Evolutionary conservation across 2,329 filamentous ascomycete species (phyloP).

Genomic region (Botrytis sinoallii): DNA sequence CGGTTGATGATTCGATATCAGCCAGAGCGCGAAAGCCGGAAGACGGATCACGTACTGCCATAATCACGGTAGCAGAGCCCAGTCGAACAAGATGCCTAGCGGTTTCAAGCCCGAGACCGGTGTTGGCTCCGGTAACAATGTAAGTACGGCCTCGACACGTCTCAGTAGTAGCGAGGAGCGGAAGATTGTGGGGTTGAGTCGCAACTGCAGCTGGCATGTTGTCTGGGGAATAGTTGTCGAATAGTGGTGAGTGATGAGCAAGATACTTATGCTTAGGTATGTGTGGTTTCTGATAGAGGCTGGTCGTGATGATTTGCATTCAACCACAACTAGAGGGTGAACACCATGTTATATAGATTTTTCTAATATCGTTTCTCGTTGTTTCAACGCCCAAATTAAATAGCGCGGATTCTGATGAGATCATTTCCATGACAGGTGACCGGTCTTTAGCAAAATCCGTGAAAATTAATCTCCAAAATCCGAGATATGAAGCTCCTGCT

Average conservation of each 20-base stretch:
- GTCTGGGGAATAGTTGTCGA: neutral
- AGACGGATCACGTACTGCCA: slow-evolving; percentile 41
- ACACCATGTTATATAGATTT: neutral
- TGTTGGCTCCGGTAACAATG: slow-evolving; percentile 41
- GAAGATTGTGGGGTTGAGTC: neutral
- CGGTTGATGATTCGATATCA: slow-evolving; percentile 31
- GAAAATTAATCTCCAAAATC: neutral
- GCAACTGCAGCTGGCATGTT: neutral
- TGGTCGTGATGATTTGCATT: neutral
- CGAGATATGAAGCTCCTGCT: neutral
- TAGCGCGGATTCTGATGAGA: neutral
- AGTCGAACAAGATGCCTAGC: slow-evolving; percentile 40
- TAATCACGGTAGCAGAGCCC: slow-evolving; percentile 40
- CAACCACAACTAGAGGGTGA: neutral
- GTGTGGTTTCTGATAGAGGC: neutral
- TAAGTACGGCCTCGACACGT: slow-evolving; percentile 1
- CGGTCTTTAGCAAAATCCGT: neutral
- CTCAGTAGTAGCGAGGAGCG: neutral
- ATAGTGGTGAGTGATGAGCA: neutral
- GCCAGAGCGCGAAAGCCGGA: slow-evolving; percentile 39
- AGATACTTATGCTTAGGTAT: neutral
- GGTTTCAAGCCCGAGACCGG: slow-evolving; percentile 44
- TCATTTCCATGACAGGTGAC: neutral
- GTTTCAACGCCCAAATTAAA: too few species aligned
- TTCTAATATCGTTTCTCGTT: neutral